Base-by-base conservation (phyloP, 352 stramenopile genomes). In the Pythium insidiosum region DNA sequence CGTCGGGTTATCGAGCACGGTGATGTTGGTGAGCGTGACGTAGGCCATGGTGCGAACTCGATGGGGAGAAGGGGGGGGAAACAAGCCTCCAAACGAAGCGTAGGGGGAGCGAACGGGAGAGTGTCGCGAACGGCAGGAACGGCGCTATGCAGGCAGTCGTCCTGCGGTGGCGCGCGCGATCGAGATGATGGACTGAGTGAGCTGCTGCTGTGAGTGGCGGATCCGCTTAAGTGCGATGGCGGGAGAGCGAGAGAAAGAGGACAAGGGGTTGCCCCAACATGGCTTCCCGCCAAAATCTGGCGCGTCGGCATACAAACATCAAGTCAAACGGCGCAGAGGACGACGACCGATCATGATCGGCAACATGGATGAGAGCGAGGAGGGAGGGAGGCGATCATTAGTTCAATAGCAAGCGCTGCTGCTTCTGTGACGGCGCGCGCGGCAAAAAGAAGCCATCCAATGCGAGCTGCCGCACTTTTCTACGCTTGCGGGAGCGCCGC, bases 1-100 rank as follows among this genome's bases (percentile, higher is more conserved):
- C 39, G 89, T 95, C 21, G 97, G 97, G 79, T 99, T 99, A 67
- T 99, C 95, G 34, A 99, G 76, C 47, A 99, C 95, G n/a, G 88
- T 91, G 55, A 97, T 94, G 68, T 95, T 95, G 29, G 84, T 91
- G 28, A 97, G 68, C 51, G 81, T 93, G 39, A 93, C 78, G 71
- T 91, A 93, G 24, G 81, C 81, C 81, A 93, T 93, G 20, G 22
- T 47, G 29, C 13, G 24, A 18, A 13, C 20, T 52, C 11, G 16
- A 36, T 28, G 23, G n/a, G 22, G 29, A 4, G 3, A 40, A 20
- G 20, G 35, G 20, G 22, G 36, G 18, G n/a, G n/a, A n/a, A n/a
- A n/a, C n/a, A n/a, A n/a, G n/a, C n/a, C n/a, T n/a, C n/a, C n/a
- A n/a, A n/a, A n/a, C n/a, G 20, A 28, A 29, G 46, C n/a, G 18